Conservation (phyloP, 2,329 filamentous ascomycete species). For the Trichothecium sympodiale region DNA sequence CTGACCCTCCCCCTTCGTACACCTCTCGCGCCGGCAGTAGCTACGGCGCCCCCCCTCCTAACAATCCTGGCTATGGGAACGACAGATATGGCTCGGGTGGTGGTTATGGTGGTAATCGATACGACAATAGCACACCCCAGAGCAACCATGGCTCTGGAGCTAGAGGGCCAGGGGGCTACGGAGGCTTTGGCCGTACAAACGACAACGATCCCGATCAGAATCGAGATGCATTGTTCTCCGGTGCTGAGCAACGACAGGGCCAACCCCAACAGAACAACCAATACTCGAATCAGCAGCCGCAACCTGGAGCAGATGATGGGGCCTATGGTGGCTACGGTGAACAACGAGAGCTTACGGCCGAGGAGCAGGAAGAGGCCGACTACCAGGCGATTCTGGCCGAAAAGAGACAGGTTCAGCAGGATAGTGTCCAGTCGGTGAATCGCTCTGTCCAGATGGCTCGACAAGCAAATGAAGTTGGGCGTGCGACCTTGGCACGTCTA, state of each 20-base stretch:
- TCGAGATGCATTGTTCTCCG: slow-evolving; percentile 52
- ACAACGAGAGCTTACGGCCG: slow-evolving; percentile 68
- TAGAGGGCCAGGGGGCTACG: slow-evolving; percentile 47
- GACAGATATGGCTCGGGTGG: slow-evolving; percentile 39
- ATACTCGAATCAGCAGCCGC: not conserved
- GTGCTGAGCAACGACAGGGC: slow-evolving; percentile 38
- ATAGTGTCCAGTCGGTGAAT: slow-evolving; percentile 40
- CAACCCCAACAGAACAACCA: slow-evolving; percentile 19
- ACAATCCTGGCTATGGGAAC: slow-evolving; percentile 35
- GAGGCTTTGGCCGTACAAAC: slow-evolving; percentile 40
- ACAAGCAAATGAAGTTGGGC: slow-evolving; percentile 45
- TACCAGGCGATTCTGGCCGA: slow-evolving; percentile 46
- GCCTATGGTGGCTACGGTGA: slow-evolving; percentile 49
- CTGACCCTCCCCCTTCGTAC: slow-evolving; percentile 25
- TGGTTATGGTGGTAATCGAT: slow-evolving; percentile 43
- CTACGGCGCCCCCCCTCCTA: slow-evolving; percentile 10
- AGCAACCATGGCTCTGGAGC: slow-evolving; percentile 14
- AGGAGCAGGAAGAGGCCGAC: slow-evolving; percentile 64
- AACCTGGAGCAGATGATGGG: slow-evolving; percentile 8
- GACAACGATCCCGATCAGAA: slow-evolving; percentile 37
- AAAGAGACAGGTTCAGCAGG: slow-evolving; percentile 61
- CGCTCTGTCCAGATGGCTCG: slow-evolving; percentile 28
- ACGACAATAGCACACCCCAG: slow-evolving; percentile 25
- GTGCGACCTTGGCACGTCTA: slow-evolving; percentile 60
- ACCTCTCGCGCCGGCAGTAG: slow-evolving; percentile 4